Base-by-base conservation (phyloP, 1,139 yeast species). In the Meyerozyma smithsonii region DNA sequence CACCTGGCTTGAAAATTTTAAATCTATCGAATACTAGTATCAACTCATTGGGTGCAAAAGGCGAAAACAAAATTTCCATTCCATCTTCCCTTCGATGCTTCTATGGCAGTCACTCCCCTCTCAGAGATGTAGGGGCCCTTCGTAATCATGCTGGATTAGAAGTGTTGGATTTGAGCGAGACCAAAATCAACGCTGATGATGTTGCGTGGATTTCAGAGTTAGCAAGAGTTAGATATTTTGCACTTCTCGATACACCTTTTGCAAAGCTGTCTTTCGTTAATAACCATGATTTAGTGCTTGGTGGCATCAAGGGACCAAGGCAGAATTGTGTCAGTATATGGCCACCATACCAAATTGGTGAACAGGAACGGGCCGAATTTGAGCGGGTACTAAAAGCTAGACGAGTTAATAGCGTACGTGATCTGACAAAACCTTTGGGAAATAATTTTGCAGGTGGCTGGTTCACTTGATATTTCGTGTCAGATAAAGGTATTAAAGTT, bases 231-330 rank as follows among this genome's bases (percentile, higher is more conserved):
- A 8, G 8, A 20, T 20, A 20, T 8, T 20, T 20, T 8, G 6
- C 24, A 20, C 8, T 6, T 20, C 24, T 20, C 6, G 24, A 6
- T 7, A 20, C 8, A 6, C 8, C 24, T 7, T 7, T 20, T 8
- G 24, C 6, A 20, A 7, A 6, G 8, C 24, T 20, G 24, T 8
- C 8, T 14, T 32, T 5, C 18, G 15, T 21, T 14, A 16, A 38
- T 18, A 8, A 18, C 11, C 36, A 15, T 43, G 36, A 50, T 35
- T 51, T 48, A 21, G 47, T 46, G 35, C 48, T 49, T 4, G 59
- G 46, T 6, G 6, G 24, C 8, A 20, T n/a, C n/a, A n/a, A 20
- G 8, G 24, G 8, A 20, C 6, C 8, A 6, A 7, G 8, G 6
- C 24, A 7, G 24, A 20, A 20, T 20, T 20, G 8, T 7, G 24